A percentile compares a stretch with the other conserved stretches of the same genome.
These are phyloP conservation scores for Botrytis aclada DNA, from an alignment of 2,329 filamentous ascomycete genomes.

Conservation along the genomic window DNA sequence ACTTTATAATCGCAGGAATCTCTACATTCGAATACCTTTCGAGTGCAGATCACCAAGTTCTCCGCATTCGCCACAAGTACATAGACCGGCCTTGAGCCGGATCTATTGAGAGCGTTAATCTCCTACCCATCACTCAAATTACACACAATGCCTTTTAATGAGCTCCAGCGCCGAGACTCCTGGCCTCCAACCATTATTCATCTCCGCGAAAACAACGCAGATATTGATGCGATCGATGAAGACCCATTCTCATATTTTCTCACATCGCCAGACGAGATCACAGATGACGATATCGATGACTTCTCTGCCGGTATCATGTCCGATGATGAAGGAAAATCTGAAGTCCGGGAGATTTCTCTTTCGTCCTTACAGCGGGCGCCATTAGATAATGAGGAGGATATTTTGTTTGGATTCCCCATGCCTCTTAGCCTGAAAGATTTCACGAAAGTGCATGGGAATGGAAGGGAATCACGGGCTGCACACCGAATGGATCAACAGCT, in stretches of 20 bases:
- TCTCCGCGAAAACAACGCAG: constrained; percentile 25
- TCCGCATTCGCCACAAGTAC: constrained; percentile 21
- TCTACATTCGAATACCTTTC: constrained; percentile 8
- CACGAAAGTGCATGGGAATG: constrained; percentile 23
- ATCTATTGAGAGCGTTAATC: constrained; percentile 12
- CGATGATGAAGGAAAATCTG: constrained; percentile 23
- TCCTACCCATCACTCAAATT: background rate
- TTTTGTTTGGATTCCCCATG: constrained; percentile 29
- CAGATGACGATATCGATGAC: constrained; percentile 34
- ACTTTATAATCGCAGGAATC: background rate
- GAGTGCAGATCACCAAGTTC: constrained; percentile 3
- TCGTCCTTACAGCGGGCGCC: constrained; percentile 31
- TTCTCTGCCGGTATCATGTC: constrained; percentile 38
- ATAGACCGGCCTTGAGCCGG: constrained; percentile 38
- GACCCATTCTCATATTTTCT: constrained; percentile 39
- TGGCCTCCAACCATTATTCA: constrained; percentile 38
- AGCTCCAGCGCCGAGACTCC: constrained; percentile 35
- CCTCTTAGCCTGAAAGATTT: constrained; percentile 35
- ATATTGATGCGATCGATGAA: constrained; percentile 34
- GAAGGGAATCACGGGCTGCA: constrained; percentile 27
- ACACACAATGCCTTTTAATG: constrained; percentile 22
- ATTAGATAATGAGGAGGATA: constrained; percentile 26
- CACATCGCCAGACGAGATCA: constrained; percentile 34
- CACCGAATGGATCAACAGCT: constrained; percentile 22
- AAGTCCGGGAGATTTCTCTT: constrained; percentile 36